Evolutionary conservation across 805 yeast species (phyloP), one percentile per base, ranked within the genome.

Genomic region (Debaryomyces maramus): DNA sequence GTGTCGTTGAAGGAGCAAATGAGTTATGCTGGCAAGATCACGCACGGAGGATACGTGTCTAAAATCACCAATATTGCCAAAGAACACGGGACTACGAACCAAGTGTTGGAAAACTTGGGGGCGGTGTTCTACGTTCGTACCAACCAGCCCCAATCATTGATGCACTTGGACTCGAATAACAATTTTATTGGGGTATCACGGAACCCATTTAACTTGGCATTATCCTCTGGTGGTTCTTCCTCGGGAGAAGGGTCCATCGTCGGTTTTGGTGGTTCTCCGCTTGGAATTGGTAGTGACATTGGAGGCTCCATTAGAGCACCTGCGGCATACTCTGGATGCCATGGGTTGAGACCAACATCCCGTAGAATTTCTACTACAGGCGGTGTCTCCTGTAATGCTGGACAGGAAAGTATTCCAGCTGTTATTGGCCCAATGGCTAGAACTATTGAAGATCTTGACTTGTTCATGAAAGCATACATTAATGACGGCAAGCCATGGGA

Each of bases 351-450:
- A 49, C 73, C 74, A n/a, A 61, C 74, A 17, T 49, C 68, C 14
- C 60, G 58, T 45, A 57, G 75, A 51, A 45, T 67, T 29, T 48
- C 61, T 7, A 45, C 56, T 6, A 39, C 42, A 17, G 78, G 80
- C 40, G 75, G 78, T 46, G 66, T 82, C 46, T 64, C 83, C 32
- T 66, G 75, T 32, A 78, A 80, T 52, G 70, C 72, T 40, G 88
- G 85, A 38, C 83, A 80, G 55, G 85, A 83, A 58, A 68, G 84
- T 20, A 79, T 84, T 40, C 74, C 73, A 24, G 79, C 83, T 11
- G 85, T 81, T 18, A 72, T 72, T 34, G 91, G 90, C 17, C 91
- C 91, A 30, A 58, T 85, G 63, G 72, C 86, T 3, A 73, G 83
- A 50, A 63, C 78, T 3, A 65, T 81, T 34, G 85, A 81, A 4